Base-by-base conservation (phyloP, 2,329 filamentous ascomycete genomes). In the Beauveria pseudobassiana region DNA sequence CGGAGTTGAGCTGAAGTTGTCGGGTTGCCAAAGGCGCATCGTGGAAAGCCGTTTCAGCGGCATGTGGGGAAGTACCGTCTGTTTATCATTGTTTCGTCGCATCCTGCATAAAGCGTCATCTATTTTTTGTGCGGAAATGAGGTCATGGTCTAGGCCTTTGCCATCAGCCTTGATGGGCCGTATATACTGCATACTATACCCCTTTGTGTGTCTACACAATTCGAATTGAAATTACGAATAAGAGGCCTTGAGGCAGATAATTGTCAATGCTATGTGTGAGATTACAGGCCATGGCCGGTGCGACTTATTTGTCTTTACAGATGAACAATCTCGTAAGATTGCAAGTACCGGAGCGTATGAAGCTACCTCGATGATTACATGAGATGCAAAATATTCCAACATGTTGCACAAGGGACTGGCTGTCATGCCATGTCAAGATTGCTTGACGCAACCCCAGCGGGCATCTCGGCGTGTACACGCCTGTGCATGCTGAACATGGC, bases 161-260 rank as follows among this genome's bases (percentile, higher is more conserved):
- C 8, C 54, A 20, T 5, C 20, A 42, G 30, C 28, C 43, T 26
- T 26, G 28, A 40, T 12, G 43, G 20, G 43, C 43, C 30, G 22
- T 38, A 43, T 14, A 59, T 43, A 46, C 30, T 50, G 46, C 34
- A 18, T 51, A 50, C 34, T 59, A 59, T 59, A 59, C 56, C 56
- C 55, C 34, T 34, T 51, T 51, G 16, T 50, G 16, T 26, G 34
- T 54, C 30, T 12, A 53, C 22, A 14, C 9, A 24, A 24, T 38
- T 52, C 34, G 30, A 53, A 40, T 10, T 18, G 50, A 38, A 20
- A 20, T 40, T 9, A 38, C 26, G 16, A 50, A 50, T 20, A 12
- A 26, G 9, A 24, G 45, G 45, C 20, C 10, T 22, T 7, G 45
- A 38, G 10, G 34, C 34, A 38, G 12, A 38, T 38, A 38, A 38